A percentile compares a stretch with the other conserved stretches of the same genome.
phyloP scores from a whole-genome alignment of 2,329 filamentous ascomycete species.

The Aspergillus puulaauensis region DNA sequence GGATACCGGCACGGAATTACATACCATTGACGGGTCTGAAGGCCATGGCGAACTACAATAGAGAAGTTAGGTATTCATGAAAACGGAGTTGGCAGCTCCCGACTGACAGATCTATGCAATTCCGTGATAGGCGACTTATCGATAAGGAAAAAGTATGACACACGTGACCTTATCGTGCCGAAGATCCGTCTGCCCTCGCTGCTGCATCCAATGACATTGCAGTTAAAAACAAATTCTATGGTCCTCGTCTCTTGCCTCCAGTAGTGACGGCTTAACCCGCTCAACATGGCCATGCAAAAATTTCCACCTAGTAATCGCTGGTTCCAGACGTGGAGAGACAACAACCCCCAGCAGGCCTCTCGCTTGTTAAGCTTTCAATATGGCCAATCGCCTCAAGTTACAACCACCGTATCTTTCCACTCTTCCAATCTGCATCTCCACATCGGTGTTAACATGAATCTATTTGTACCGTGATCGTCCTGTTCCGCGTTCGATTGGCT shows the following conservation, averaged over 20 bases:
- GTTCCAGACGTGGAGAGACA: background rate
- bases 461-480: constrained; percentile 3
- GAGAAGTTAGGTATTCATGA: background rate
- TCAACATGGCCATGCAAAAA: background rate
- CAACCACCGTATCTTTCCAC: background rate
- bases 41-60: background rate
- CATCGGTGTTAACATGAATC: constrained; percentile 7
- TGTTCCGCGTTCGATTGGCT: background rate
- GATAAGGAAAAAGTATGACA: background rate
- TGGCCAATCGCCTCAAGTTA: background rate
- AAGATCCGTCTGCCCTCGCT: background rate
- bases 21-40: too few relatives aligned
- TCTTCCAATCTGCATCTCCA: background rate
- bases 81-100: background rate
- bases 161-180: background rate
- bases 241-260: too few relatives aligned
- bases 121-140: background rate
- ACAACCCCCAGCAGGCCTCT: background rate
- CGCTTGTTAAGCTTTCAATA: constrained; percentile 6
- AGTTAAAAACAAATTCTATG: background rate
- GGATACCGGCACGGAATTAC: background rate
- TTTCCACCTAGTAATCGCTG: background rate
- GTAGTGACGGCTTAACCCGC: constrained; percentile 1
- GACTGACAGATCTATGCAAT: background rate
- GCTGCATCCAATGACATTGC: background rate